phyloP scores from a whole-genome alignment of 73 alveolate genomes.

The Paramecium sexaurelia region DNA sequence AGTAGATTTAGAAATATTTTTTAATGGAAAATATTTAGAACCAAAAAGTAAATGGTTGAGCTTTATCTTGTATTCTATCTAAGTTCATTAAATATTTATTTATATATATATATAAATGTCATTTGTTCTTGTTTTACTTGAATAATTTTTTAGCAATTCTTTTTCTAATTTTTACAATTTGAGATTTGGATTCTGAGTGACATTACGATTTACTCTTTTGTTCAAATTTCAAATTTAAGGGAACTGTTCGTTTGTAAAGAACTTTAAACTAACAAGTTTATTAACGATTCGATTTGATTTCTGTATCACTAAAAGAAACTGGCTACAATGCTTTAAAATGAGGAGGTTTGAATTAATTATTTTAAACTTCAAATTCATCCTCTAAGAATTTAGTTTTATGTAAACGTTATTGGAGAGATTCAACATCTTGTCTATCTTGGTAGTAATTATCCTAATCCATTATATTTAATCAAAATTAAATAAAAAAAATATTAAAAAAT shows the following conservation, averaged over 20 bases:
- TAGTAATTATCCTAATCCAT: constrained; percentile 32
- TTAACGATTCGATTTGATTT: background rate
- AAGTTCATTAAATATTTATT: background rate
- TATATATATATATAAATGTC: background rate
- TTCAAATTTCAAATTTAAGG: constrained; percentile 27
- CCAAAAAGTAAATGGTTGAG: background rate
- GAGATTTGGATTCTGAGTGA: background rate
- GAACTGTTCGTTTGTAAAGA: constrained; percentile 22
- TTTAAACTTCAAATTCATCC: constrained; percentile 18
- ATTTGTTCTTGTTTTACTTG: background rate
- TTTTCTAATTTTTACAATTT: background rate
- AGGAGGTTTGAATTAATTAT: background rate
- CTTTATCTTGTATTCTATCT: background rate
- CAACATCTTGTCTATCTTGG: constrained; percentile 27
- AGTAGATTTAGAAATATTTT: background rate
- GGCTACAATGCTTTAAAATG: background rate
- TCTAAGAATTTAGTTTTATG: constrained; percentile 2
- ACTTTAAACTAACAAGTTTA: background rate
- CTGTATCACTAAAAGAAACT: constrained; percentile 14
- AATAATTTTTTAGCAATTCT: constrained; percentile 8
- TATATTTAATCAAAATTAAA: background rate
- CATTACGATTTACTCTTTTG: background rate
- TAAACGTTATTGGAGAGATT: background rate
- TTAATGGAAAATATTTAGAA: background rate
- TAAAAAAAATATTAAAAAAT: background rate